Base-by-base conservation (phyloP, 495 filamentous ascomycete species). In the Hypoxylon subgilvum region DNA sequence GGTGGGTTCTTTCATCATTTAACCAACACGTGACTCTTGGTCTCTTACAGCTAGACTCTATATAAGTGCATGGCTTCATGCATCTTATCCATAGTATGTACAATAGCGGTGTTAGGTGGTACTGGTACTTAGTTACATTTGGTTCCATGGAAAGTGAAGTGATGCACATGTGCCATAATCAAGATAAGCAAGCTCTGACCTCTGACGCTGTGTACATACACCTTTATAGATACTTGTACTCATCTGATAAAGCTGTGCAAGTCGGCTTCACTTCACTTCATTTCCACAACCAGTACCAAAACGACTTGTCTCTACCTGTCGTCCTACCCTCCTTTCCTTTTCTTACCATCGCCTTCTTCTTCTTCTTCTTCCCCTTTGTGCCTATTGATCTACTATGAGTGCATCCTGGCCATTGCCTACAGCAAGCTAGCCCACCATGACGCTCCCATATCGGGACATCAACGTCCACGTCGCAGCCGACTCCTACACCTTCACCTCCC, bases 401-500 rank as follows among this genome's bases (percentile, higher is more conserved):
- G 38, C 55, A 38, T 57, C 51, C 47, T 57, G 51, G 44, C n/a
- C 56, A 57, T 57, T 36, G 45, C 35, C 49, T 8, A 46, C 42
- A 19, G 18, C 39, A 30, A 44, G 34, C 36, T 51, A 49, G 54
- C 44, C 48, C 69, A 69, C 53, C 63, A 79, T 79, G 76, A 74
- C 85, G 34, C 82, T 92, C 57, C 94, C 94, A 6, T 98, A 92
- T 72, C 83, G 93, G 65, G 94, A 97, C 80, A 92, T 97, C 79
- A 97, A 96, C 72, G 83, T 97, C 74, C 90, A 96, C 68, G 86
- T 90, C 35, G 93, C 94, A 1, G 75, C 88, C 49, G 91, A 92
- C 51, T 86, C 93, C 68, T 98, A 98, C 81, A 91, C 91, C 63
- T 98, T 98, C 75, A 90, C 89, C 16, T 98, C 94, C 1, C 95